Evolutionary conservation across 202 grass and related monocot genomes (phyloP), one percentile per base, ranked within the genome.

Genomic region (Panicum virgatum): DNA sequence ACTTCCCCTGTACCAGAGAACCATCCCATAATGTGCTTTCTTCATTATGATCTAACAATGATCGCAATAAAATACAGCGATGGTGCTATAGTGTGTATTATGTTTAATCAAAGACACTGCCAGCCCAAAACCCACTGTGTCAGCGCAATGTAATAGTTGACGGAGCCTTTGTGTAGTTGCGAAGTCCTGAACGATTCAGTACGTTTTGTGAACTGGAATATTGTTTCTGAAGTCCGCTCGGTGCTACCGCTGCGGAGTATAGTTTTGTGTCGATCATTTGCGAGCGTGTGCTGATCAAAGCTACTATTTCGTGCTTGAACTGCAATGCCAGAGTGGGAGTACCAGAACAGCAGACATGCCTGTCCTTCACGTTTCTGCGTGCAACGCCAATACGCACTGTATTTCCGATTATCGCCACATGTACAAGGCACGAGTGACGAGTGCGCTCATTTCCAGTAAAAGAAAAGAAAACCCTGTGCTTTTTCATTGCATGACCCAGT

Each of bases 1-100:
- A 34, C 88, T 96, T 56, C 90, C 90, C 48, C 83, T 96, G 15
- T 96, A 96, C 72, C 88, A 96, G 90, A 75, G 93, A 60, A 87
- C 90, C 72, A 60, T 60, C 57, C 57, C 89, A 40, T 91, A 62
- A 91, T 43, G 56, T 30, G 9, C 71, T 36, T 69, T 25, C 25
- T 6, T 77, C 9, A 22, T 37, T 37, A 37, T 56, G 25, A 14
- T 59, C 39, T n/a, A 44, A 66, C 72, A 76, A 48, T 62, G 77
- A 23, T 79, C 60, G 8, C 62, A 65, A 88, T 86, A 81, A 84
- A 58, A 34, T 19, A 12, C 53, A 75, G 42, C 27, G 19, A 66
- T 68, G 71, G 7, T 78, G 54, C 13, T 73, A 44, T 72, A 77
- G 3, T 48, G 25, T 87, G 75, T 84, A 23, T 67, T 54, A 56